Percentiles rank a stretch among this genome's conserved stretches.
Conservation (phyloP, 129 eudicot genomes). For the Centella asiatica region DNA sequence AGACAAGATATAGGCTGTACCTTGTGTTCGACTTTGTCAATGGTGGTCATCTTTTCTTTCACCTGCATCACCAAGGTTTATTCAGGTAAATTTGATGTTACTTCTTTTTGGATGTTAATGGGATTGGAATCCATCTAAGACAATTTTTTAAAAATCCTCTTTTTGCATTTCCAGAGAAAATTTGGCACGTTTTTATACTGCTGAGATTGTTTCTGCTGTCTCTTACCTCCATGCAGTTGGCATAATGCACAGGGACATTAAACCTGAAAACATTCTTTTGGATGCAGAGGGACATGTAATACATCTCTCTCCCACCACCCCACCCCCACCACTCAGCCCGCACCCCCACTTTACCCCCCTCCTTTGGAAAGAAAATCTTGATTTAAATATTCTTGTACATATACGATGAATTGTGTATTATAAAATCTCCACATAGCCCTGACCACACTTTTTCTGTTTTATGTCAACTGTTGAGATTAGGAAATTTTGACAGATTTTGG, state of each 20-base stretch:
- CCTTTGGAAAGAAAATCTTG: too few species aligned
- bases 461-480: too few species aligned
- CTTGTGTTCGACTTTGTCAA: slow-evolving; percentile 88
- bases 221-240: slow-evolving; percentile 86
- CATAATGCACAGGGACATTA: slow-evolving; percentile 91
- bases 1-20: slow-evolving; percentile 84
- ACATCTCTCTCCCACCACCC: background rate
- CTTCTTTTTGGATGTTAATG: too few species aligned
- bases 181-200: slow-evolving; percentile 73
- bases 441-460: too few species aligned
- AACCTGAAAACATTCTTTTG: slow-evolving; percentile 83
- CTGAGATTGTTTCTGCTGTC: slow-evolving; percentile 94
- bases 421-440: too few species aligned
- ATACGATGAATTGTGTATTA: too few species aligned
- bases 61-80: slow-evolving; percentile 76
- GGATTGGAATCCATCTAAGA: too few species aligned
- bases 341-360: too few species aligned
- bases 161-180: slow-evolving; percentile 66
- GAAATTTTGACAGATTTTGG: slow-evolving; percentile 88
- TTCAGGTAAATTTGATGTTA: slow-evolving; percentile 56
- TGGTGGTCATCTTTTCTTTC: slow-evolving; percentile 95
- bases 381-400: too few species aligned
- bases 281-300: slow-evolving; percentile 92
- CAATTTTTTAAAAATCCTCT: too few species aligned
- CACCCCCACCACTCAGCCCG: too few species aligned